Evolutionary conservation across 2,329 filamentous ascomycete species (phyloP).

Genomic region (Daldinia eschscholtzii): DNA sequence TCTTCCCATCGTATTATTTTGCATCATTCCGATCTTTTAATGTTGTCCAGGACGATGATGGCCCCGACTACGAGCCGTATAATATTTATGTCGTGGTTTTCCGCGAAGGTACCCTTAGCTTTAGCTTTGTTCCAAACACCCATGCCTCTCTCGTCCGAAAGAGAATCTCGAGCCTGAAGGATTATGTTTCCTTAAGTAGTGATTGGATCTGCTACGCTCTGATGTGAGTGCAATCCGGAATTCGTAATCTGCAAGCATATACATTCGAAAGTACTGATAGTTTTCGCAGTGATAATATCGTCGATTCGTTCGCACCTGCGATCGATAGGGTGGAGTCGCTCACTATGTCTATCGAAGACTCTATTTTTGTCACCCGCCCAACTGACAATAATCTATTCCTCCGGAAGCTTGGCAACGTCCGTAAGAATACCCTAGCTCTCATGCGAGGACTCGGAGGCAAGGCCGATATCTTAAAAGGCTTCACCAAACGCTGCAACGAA

Average conservation of each 20-base stretch:
- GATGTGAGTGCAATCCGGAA: slow-evolving; percentile 72
- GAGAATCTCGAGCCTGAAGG: slow-evolving; percentile 91
- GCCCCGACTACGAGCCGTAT: slow-evolving; percentile 90
- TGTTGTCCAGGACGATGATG: slow-evolving; percentile 79
- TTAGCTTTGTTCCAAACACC: slow-evolving; percentile 89
- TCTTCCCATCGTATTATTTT: slow-evolving; percentile 98
- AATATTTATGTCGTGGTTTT: slow-evolving; percentile 98
- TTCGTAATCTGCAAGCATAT: not conserved
- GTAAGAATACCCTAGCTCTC: slow-evolving; percentile 94
- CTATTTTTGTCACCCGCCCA: slow-evolving; percentile 90
- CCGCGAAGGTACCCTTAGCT: slow-evolving; percentile 92
- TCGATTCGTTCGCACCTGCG: slow-evolving; percentile 92
- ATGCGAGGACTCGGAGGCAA: slow-evolving; percentile 95
- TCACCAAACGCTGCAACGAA: slow-evolving; percentile 98
- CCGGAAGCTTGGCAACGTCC: slow-evolving; percentile 86
- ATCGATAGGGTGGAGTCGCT: slow-evolving; percentile 89
- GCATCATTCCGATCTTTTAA: slow-evolving; percentile 96
- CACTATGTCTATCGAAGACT: slow-evolving; percentile 93
- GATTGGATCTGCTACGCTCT: slow-evolving; percentile 99
- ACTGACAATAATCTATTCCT: slow-evolving; percentile 92
- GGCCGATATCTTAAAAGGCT: slow-evolving; percentile 97
- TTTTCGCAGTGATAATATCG: slow-evolving; percentile 83
- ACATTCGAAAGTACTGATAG: slow-evolving; percentile 8
- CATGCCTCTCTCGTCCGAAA: slow-evolving; percentile 91
- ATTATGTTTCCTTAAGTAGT: slow-evolving; percentile 93